A percentile compares a stretch with the other conserved stretches of the same genome.
phyloP scores from a whole-genome alignment of 2,329 filamentous ascomycete species.

The Colletotrichum tamarilloi region DNA sequence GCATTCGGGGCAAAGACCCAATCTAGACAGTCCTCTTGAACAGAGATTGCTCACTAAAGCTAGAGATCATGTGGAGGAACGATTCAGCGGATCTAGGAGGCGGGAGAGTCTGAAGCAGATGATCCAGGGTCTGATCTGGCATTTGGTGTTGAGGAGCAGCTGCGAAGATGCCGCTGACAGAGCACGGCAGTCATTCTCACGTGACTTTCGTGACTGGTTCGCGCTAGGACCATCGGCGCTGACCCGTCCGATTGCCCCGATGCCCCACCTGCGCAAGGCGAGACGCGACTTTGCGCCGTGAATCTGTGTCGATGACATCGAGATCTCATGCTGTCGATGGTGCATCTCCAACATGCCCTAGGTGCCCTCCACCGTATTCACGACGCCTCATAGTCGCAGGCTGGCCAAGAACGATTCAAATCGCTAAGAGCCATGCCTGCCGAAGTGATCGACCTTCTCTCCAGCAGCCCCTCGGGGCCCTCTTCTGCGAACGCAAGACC shows the following conservation, averaged over 20 bases:
- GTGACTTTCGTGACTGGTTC: conserved; percentile 19
- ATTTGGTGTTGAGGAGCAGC: not conserved
- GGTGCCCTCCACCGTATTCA: not conserved
- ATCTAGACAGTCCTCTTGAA: not conserved
- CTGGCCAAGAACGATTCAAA: too few relatives aligned
- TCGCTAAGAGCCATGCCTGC: conserved; percentile 41
- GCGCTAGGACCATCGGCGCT: conserved; percentile 11
- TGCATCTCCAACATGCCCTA: not conserved
- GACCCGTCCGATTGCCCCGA: not conserved
- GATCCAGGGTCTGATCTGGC: too few relatives aligned
- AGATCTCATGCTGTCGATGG: not conserved
- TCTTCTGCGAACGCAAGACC: conserved; percentile 7
- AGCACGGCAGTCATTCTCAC: not conserved
- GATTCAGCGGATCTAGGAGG: too few relatives aligned
- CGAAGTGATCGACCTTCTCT: conserved; percentile 50
- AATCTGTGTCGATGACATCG: not conserved
- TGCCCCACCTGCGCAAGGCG: conserved; percentile 5
- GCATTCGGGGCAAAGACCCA: not conserved
- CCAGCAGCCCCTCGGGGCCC: conserved; percentile 44
- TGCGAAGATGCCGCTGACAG: not conserved
- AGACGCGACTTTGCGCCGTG: conserved; percentile 13
- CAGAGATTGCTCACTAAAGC: too few relatives aligned
- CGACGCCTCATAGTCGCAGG: not conserved
- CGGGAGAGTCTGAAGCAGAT: too few relatives aligned
- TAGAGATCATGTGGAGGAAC: too few relatives aligned